Base-by-base conservation (phyloP, 2,329 filamentous ascomycete species). In the Epicoccum sorghinum region DNA sequence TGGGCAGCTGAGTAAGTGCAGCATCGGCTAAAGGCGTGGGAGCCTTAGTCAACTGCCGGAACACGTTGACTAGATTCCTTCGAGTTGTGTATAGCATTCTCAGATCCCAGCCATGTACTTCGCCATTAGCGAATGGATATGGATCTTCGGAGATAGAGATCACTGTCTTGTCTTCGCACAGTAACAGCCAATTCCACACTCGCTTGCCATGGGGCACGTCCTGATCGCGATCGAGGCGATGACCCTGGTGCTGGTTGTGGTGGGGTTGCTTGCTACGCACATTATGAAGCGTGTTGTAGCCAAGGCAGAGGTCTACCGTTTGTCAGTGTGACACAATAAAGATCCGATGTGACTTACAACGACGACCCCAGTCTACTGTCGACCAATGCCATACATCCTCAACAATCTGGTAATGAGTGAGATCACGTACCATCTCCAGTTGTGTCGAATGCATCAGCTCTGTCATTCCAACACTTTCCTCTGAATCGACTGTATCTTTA, bases 361-460 rank as follows among this genome's bases (percentile, higher is more conserved):
- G 81, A 13, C 80, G 75, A 0, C 88, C 89, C 70, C 87, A 83
- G 64, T 92, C 89, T 12, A 90, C 83, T 0, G 88, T 88, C 12
- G 86, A 87, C 71, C 89, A 92, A 69, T 91, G 89, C 79, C 88
- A 88, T n/a, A 90, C 87, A 49, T 87, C 83, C 58, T 89, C 82
- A 5, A 88, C 83, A 37, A 91, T 80, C 27, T 84, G 77, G 44
- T 84, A 83, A 52, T 85, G 81, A 2, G 82, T 82, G 4, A 82
- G 58, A 35, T 71, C 68, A 18, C 69, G 59, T 4, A 73, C 64
- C 61, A 73, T 64, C 36, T 74, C 71, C 6, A 73, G 55, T 52
- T 73, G 70, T 8, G 72, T 68, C 2, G 68, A 71, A 38, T 69
- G 70, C 67, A 70, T 75, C 61, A 70, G 50, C 32, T 69, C 69